Base-by-base conservation (phyloP, 1,284 basidiomycete species). In the Moesziomyces globuligerus region DNA sequence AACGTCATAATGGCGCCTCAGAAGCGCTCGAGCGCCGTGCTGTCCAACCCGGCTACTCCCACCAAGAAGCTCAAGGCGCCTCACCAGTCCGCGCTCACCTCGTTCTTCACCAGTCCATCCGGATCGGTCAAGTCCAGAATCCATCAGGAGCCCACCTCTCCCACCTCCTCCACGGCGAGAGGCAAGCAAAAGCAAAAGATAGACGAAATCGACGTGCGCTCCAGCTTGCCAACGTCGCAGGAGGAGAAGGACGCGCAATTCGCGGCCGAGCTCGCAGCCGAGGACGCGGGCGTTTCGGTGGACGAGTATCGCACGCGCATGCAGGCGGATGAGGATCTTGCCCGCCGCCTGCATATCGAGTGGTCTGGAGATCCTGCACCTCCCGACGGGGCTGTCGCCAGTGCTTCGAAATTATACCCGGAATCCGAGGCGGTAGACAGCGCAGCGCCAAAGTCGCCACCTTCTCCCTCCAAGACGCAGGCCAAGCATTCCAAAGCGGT, bases 31-130 rank as follows among this genome's bases (percentile, higher is more conserved):
- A 45, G 40, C 29, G 52, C 37, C 11, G 18, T 45, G 25, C 15
- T 48, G 24, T 47, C 50, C 24, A 50, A 54, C 23, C 59, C 69
- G 15, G 51, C 55, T 9, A 67, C 69, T 8, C 64, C 64, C 1
- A 54, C 50, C 17, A 72, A 67, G 49, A 72, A 64, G 53, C 38
- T 24, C 3, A 67, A 62, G n/a, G 28, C 32, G 6, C 48, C 50
- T 0, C 53, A 67, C 28, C 69, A 72, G 20, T 52, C 59, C 11
- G 58, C 69, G 21, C 32, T 72, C 28, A 67, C 69, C 13, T 72
- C 56, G 7, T 72, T 72, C 42, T 72, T 72, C 46, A 58, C 59
- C 5, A 70, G 67, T 17, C 67, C 67, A 0, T 70, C 67, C 6
- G 24, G 48, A n/a, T 21, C 32, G 23, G 45, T 45, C 6, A 56